A percentile compares a stretch with the other conserved stretches of the same genome.
These are phyloP conservation scores for Arthrobotrys entomopaga DNA, from an alignment of 2,329 filamentous ascomycete genomes.

Conservation along the genomic window DNA sequence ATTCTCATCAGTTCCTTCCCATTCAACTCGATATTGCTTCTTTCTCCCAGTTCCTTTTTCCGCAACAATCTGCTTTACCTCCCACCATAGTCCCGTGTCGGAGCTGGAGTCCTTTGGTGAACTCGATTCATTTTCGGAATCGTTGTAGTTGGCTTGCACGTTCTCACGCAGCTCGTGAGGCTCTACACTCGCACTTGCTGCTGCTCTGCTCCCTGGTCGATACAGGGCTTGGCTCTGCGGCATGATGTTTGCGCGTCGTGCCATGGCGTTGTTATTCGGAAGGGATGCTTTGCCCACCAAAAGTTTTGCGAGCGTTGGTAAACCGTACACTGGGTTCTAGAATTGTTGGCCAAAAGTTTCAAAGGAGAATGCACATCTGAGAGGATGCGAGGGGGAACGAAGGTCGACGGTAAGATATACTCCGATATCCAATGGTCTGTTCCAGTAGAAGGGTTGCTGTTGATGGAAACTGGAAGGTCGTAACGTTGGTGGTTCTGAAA, in stretches of 20 bases:
- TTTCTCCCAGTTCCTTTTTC: constrained; percentile 26
- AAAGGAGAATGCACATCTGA: too few relatives aligned
- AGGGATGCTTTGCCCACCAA: constrained; percentile 7
- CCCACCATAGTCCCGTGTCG: constrained; percentile 29
- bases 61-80: constrained; percentile 18
- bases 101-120: constrained; percentile 15
- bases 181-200: constrained; percentile 3
- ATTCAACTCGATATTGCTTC: constrained; percentile 36
- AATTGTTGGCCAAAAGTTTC: too few relatives aligned
- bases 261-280: constrained; percentile 3
- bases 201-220: background rate
- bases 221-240: constrained; percentile 41
- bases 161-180: constrained; percentile 24
- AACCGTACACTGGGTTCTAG: too few relatives aligned
- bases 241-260: constrained; percentile 13
- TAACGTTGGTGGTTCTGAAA: too few relatives aligned
- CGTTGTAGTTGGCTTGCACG: constrained; percentile 9
- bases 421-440: too few relatives aligned
- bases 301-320: background rate
- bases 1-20: constrained; percentile 30
- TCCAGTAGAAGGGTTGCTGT: too few relatives aligned
- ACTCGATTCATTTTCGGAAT: constrained; percentile 6
- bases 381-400: too few relatives aligned
- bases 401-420: too few relatives aligned
- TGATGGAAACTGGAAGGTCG: too few relatives aligned